These are phyloP conservation scores for Clitopilus hobsonii DNA, from an alignment of 768 basidiomycete genomes.

Conservation along the genomic window DNA sequence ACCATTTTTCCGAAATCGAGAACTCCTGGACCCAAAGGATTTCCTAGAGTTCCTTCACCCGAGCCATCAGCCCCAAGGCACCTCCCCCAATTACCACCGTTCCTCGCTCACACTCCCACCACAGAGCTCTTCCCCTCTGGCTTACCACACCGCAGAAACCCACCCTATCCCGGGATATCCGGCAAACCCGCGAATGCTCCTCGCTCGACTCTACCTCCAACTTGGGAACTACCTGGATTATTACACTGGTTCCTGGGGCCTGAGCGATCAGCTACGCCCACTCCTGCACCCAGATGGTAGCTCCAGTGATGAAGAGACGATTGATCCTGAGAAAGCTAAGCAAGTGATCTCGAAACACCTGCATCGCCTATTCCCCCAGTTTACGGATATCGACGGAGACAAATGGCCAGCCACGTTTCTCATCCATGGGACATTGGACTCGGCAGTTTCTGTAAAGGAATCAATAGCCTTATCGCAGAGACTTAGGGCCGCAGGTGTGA, in stretches of 20 bases:
- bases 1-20: constrained; percentile 51
- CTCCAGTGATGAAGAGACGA: constrained; percentile 5
- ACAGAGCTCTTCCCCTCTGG: constrained; percentile 38
- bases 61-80: constrained; percentile 14
- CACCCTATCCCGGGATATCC: constrained; percentile 53
- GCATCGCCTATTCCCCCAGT: constrained; percentile 40
- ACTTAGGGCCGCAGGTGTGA: constrained; percentile 25
- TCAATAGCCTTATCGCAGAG: constrained; percentile 28
- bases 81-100: background rate
- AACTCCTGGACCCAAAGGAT: constrained; percentile 44
- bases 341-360: constrained; percentile 23
- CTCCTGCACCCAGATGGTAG: constrained; percentile 9
- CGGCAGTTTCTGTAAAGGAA: constrained; percentile 38
- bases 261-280: constrained; percentile 38
- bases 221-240: constrained; percentile 56
- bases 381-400: constrained; percentile 17
- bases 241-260: constrained; percentile 46
- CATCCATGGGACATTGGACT: constrained; percentile 44
- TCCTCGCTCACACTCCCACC: constrained; percentile 14
- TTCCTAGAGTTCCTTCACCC: constrained; percentile 48
- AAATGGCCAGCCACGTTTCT: constrained; percentile 44
- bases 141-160: constrained; percentile 39
- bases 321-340: background rate
- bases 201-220: constrained; percentile 56
- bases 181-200: constrained; percentile 57